Evolutionary conservation across 2,329 filamentous ascomycete genomes (phyloP).

Genomic region (Cytospora chrysosperma): DNA sequence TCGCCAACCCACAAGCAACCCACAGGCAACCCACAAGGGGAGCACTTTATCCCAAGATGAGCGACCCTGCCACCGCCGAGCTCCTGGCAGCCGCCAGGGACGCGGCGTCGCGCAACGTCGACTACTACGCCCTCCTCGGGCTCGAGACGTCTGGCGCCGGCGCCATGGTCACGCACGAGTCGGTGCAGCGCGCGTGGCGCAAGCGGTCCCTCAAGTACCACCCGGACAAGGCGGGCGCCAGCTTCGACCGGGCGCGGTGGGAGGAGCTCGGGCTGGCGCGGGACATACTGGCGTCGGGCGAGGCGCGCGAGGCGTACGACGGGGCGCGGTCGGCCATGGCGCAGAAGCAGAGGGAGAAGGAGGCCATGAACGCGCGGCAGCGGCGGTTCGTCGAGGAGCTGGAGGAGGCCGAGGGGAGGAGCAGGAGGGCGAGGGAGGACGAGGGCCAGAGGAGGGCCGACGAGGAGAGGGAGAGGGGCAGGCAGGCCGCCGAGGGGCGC

Average conservation of each 20-base stretch:
- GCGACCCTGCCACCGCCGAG: slow-evolving; percentile 39
- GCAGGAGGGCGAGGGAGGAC: slow-evolving; percentile 55
- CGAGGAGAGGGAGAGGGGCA: slow-evolving; percentile 34
- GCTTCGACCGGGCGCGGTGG: slow-evolving; percentile 78
- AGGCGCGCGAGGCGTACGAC: slow-evolving; percentile 75
- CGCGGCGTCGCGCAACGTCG: slow-evolving; percentile 60
- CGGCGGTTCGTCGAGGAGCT: slow-evolving; percentile 83
- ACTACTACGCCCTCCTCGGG: slow-evolving; percentile 77
- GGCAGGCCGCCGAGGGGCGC: slow-evolving; percentile 36
- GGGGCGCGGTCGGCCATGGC: slow-evolving; percentile 68
- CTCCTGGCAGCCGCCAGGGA: slow-evolving; percentile 55
- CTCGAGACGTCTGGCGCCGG: slow-evolving; percentile 52
- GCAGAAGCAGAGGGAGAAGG: slow-evolving; percentile 68
- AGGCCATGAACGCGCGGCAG: slow-evolving; percentile 70
- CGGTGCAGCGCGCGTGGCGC: slow-evolving; percentile 71
- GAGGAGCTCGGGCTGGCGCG: slow-evolving; percentile 83
- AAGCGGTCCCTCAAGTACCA: slow-evolving; percentile 87
- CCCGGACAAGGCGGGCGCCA: slow-evolving; percentile 80
- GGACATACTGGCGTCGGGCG: slow-evolving; percentile 73
- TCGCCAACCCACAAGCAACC: background rate
- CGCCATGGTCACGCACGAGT: slow-evolving; percentile 63
- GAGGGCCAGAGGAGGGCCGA: slow-evolving; percentile 10
- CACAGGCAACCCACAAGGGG: background rate
- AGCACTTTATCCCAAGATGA: slow-evolving; percentile 18
- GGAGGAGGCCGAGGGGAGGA: slow-evolving; percentile 71